A percentile compares a stretch with the other conserved stretches of the same genome.
Conservation (phyloP, 805 yeast genomes). For the Dipodascopsis tothii region DNA sequence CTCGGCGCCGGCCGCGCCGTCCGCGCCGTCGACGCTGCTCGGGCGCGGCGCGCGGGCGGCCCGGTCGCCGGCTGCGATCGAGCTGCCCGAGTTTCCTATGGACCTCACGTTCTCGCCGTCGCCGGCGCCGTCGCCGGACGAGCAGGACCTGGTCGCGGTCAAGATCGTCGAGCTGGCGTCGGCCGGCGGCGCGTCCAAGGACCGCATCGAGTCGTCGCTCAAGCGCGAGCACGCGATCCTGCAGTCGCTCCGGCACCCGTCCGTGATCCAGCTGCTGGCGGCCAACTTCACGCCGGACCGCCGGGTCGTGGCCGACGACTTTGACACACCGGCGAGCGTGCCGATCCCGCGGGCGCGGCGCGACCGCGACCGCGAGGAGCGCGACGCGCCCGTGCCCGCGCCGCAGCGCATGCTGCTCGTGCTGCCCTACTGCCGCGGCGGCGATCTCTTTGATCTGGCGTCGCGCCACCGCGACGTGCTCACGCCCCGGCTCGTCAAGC, state of each 20-base stretch:
- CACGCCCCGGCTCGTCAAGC: conserved; percentile 44
- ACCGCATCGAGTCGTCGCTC: conserved; percentile 53
- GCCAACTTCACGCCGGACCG: conserved; percentile 32
- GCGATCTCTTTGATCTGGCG: conserved; percentile 69
- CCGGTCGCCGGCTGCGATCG: not conserved
- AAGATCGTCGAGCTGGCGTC: conserved; percentile 50
- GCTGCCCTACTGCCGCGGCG: conserved; percentile 74
- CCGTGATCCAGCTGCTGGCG: conserved; percentile 50
- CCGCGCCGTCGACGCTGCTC: conserved; percentile 28
- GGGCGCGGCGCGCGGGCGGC: conserved; percentile 30
- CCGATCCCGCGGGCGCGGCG: not conserved
- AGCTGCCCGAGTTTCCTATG: no score
- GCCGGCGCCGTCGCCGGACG: not conserved
- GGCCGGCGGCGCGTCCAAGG: conserved; percentile 37
- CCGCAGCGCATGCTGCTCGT: conserved; percentile 41
- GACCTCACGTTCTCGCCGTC: no score
- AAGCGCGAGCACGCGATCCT: conserved; percentile 70
- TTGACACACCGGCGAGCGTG: no score
- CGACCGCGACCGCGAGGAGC: no score
- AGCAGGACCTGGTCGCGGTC: conserved; percentile 48
- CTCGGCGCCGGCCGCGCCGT: no score
- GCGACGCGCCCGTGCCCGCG: not conserved
- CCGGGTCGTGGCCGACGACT: no score
- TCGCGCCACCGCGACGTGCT: conserved; percentile 33
- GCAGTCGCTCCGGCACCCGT: conserved; percentile 51